A percentile compares a stretch with the other conserved stretches of the same genome.
These are phyloP conservation scores for Erythrophleum ivorense DNA, from an alignment of 331 rosid species.

Conservation along the genomic window DNA sequence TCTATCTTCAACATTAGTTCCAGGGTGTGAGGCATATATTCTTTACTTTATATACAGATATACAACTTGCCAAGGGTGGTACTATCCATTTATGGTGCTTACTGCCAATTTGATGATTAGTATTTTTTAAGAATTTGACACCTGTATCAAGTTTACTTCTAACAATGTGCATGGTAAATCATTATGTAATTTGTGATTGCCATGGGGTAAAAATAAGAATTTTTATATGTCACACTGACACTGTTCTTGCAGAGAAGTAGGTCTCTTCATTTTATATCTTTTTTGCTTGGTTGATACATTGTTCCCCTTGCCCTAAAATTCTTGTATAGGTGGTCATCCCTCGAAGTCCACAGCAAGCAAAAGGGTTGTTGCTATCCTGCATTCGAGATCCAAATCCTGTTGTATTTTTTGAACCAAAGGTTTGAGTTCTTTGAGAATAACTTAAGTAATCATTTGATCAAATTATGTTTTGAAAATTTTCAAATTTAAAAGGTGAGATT, in stretches of 20 bases:
- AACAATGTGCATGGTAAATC: slow-evolving; percentile 8
- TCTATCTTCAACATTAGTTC: neutral
- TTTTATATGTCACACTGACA: neutral
- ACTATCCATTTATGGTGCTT: slow-evolving; percentile 6
- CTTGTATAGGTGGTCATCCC: slow-evolving; percentile 87
- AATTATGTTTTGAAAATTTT: slow-evolving; percentile 3
- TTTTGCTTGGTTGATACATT: slow-evolving; percentile 22
- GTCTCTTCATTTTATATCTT: neutral
- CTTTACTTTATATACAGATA: neutral
- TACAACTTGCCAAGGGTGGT: slow-evolving; percentile 3
- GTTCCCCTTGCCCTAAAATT: slow-evolving; percentile 36
- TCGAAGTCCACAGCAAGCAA: slow-evolving; percentile 90
- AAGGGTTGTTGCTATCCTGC: slow-evolving; percentile 86
- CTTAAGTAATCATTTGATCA: slow-evolving; percentile 24
- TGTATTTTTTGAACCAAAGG: slow-evolving; percentile 97
- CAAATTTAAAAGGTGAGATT: slow-evolving; percentile 19
- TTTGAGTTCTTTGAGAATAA: slow-evolving; percentile 37
- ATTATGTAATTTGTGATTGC: neutral
- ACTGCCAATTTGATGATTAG: neutral
- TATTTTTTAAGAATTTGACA: neutral
- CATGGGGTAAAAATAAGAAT: neutral
- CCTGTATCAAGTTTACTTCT: neutral
- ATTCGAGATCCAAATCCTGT: slow-evolving; percentile 95
- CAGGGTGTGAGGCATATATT: neutral
- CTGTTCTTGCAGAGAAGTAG: slow-evolving; percentile 19